Evolutionary conservation across 441 rosid genomes (phyloP).

Genomic region (Melastoma candidum): DNA sequence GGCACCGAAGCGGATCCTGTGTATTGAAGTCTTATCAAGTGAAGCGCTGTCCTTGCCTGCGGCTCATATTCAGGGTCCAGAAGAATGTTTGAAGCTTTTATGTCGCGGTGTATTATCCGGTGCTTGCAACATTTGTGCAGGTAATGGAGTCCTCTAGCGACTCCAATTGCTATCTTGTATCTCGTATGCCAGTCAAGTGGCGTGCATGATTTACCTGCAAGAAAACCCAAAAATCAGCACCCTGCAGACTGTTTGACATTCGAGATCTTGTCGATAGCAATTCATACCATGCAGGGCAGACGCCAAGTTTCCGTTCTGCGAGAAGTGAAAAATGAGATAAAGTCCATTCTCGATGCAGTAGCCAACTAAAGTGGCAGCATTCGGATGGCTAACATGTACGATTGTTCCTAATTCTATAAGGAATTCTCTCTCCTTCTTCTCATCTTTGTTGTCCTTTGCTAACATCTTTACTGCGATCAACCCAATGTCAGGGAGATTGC

Average conservation of each 20-base stretch:
- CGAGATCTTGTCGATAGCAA: neutral
- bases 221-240: neutral
- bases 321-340: conserved; percentile 63
- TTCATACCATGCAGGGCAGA: conserved; percentile 66
- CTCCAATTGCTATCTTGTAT: conserved; percentile 69
- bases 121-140: conserved; percentile 87
- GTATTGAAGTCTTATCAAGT: too few species aligned
- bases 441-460: conserved; percentile 65
- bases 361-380: conserved; percentile 72
- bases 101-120: conserved; percentile 87
- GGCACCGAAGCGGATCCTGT: neutral
- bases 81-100: conserved; percentile 85
- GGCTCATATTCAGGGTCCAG: conserved; percentile 87
- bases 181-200: conserved; percentile 59
- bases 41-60: conserved; percentile 31
- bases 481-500: conserved; percentile 61
- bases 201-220: conserved; percentile 26
- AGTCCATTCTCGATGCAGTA: conserved; percentile 85
- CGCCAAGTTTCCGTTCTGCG: conserved; percentile 70
- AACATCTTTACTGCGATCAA: conserved; percentile 74
- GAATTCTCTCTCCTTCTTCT: conserved; percentile 73
- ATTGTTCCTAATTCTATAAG: conserved; percentile 73
- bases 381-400: conserved; percentile 79
- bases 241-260: conserved; percentile 2
- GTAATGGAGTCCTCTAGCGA: conserved; percentile 79